Base-by-base conservation (phyloP, 495 filamentous ascomycete genomes). In the Podospora pseudoanserina region DNA sequence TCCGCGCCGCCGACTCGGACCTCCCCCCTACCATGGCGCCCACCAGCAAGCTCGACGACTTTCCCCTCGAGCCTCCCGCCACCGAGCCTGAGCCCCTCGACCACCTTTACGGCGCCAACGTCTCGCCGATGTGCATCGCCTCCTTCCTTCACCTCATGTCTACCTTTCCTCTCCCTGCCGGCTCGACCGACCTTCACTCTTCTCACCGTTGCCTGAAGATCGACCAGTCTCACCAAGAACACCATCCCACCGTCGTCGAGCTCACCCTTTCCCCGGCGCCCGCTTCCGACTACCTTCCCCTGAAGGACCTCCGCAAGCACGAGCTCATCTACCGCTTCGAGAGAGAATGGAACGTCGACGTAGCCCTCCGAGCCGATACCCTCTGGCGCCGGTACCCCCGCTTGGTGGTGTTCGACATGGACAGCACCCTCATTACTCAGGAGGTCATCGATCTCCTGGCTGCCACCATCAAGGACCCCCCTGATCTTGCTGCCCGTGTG, bases 361-460 rank as follows among this genome's bases (percentile, higher is more conserved):
- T 92, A 11, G 86, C 90, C 11, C 80, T 96, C 63, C 89, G 93
- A 75, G 71, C 73, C 59, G 90, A 93, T 68, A 86, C 82, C 34
- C 82, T 92, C n/a, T 92, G 88, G 81, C 86, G 90, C 56, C 84
- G 87, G 26, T 85, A 93, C 75, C 91, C 92, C 74, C 88, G 91
- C 2, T 81, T 99, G 5, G 93, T 91, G 2, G 88, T 96, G 28
- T 99, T 99, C 72, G 95, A 99, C 75, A 99, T 99, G 95, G 95
- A 99, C 78, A 93, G 90, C 68, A 99, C 95, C 0, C 84, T 99
- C 66, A 97, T 99, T 71, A 87, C 94, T 67, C 92, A 99, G 75
- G 95, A 99, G 81, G 92, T 96, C 26, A 97, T 99, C 73, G 95
- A 99, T 73, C 88, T 97, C 73, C 89, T 99, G 65, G 95, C 95